These are phyloP conservation scores for Picochlorum sp. DNA, from an alignment of 139 green algal genomes.

Conservation along the genomic window DNA sequence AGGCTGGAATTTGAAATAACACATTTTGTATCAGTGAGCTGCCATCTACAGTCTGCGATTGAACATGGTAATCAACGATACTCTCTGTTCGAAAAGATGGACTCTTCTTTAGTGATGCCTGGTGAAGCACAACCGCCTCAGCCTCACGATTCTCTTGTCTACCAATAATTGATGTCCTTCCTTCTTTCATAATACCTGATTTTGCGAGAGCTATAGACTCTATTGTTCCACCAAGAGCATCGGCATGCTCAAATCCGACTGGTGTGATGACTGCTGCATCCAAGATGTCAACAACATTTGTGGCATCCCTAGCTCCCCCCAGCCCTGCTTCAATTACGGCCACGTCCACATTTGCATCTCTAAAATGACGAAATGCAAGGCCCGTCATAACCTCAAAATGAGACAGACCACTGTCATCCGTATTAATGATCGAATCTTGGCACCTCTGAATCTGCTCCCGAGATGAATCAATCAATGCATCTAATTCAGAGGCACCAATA, in stretches of 20 bases:
- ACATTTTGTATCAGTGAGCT: background rate
- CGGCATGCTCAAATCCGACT: constrained; percentile 55
- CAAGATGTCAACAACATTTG: constrained; percentile 59
- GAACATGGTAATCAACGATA: background rate
- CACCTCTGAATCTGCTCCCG: background rate
- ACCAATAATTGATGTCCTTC: constrained; percentile 49
- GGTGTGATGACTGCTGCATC: constrained; percentile 34
- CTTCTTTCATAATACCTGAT: constrained; percentile 64
- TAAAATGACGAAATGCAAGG: constrained; percentile 63
- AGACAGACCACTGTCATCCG: constrained; percentile 29
- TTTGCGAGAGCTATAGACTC: constrained; percentile 62
- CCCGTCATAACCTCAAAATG: constrained; percentile 84
- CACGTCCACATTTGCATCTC: constrained; percentile 46
- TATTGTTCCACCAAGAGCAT: constrained; percentile 59
- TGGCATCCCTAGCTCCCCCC: constrained; percentile 70
- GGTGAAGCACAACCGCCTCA: constrained; percentile 23
- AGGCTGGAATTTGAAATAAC: background rate
- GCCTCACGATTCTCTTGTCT: constrained; percentile 45
- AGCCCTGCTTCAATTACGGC: constrained; percentile 79
- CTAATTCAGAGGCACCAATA: constrained; percentile 17
- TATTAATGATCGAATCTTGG: constrained; percentile 1
- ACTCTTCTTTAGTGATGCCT: background rate
- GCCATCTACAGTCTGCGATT: background rate
- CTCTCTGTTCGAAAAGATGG: background rate
- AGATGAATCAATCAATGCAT: constrained; percentile 12